Conservation (phyloP, 2,329 filamentous ascomycete genomes). For the Colletotrichum scovillei region DNA sequence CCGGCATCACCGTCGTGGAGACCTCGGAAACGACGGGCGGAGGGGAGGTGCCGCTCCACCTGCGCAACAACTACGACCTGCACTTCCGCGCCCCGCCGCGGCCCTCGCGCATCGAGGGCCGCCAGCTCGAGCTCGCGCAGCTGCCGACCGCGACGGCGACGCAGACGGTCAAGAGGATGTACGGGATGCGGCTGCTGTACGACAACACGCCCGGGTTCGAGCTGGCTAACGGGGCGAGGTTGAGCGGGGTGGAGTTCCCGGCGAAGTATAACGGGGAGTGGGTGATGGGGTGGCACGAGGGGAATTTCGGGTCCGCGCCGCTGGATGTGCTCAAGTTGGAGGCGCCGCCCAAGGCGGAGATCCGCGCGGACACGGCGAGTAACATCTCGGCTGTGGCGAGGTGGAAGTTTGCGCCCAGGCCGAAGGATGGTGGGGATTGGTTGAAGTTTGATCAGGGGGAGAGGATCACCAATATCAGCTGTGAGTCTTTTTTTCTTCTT, state of each 20-base stretch:
- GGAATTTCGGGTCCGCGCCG: slow-evolving; percentile 60
- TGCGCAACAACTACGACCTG: slow-evolving; percentile 64
- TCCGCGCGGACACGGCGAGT: slow-evolving; percentile 58
- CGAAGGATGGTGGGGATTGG: slow-evolving; percentile 57
- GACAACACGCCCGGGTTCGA: slow-evolving; percentile 59
- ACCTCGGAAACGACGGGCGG: slow-evolving; percentile 45
- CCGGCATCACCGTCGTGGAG: slow-evolving; percentile 62
- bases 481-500: slow-evolving; percentile 50
- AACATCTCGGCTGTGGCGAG: slow-evolving; percentile 60
- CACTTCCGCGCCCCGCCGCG: slow-evolving; percentile 56
- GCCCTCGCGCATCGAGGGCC: slow-evolving; percentile 55
- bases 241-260: slow-evolving; percentile 64
- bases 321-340: slow-evolving; percentile 61
- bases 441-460: slow-evolving; percentile 75
- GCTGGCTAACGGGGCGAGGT: slow-evolving; percentile 58
- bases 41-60: slow-evolving; percentile 42
- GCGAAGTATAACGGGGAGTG: slow-evolving; percentile 65
- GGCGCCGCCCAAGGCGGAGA: slow-evolving; percentile 56
- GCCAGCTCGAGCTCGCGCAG: slow-evolving; percentile 50
- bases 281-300: slow-evolving; percentile 69
- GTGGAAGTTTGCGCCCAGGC: slow-evolving; percentile 65
- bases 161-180: slow-evolving; percentile 59
- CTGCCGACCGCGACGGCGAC: slow-evolving; percentile 58
- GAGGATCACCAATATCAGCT: slow-evolving; percentile 72
- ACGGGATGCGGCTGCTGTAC: slow-evolving; percentile 57